Conservation (phyloP, 2,329 filamentous ascomycete genomes). For the Rhynchosporium secalis region DNA sequence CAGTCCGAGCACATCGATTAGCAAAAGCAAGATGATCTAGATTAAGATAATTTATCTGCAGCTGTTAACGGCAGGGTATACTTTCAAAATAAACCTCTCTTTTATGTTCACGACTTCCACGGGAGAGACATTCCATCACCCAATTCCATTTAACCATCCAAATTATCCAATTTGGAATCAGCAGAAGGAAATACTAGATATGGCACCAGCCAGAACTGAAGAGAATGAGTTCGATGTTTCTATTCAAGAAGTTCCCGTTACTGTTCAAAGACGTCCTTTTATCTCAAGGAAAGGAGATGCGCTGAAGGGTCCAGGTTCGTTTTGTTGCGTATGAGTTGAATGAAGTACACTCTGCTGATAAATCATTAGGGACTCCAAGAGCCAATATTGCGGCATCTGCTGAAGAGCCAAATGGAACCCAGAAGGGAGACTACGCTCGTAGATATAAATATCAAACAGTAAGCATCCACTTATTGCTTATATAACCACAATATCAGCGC, state of each 20-base stretch:
- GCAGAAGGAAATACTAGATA: not conserved
- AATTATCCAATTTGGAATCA: not conserved
- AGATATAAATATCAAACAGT: constrained; percentile 43
- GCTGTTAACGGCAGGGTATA: not conserved
- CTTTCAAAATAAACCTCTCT: not conserved
- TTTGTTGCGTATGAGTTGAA: not conserved
- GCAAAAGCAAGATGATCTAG: not conserved
- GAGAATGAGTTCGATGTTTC: constrained; percentile 24
- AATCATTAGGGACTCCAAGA: constrained; percentile 42
- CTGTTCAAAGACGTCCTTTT: constrained; percentile 25
- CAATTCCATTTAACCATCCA: not conserved
- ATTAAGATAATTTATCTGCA: not conserved
- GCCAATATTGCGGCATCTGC: constrained; percentile 45
- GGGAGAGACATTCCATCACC: not conserved
- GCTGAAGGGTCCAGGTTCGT: constrained; percentile 26
- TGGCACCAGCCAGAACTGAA: constrained; percentile 21
- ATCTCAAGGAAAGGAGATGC: constrained; percentile 15
- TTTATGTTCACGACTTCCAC: not conserved
- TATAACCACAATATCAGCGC: not conserved
- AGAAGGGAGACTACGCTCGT: constrained; percentile 41
- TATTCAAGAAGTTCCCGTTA: constrained; percentile 25
- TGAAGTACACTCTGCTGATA: not conserved
- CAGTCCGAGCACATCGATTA: not conserved
- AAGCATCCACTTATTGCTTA: not conserved
- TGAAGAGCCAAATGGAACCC: constrained; percentile 46